Evolutionary conservation across 2,329 filamentous ascomycete genomes (phyloP).

Genomic region (Pleomassaria siparia): DNA sequence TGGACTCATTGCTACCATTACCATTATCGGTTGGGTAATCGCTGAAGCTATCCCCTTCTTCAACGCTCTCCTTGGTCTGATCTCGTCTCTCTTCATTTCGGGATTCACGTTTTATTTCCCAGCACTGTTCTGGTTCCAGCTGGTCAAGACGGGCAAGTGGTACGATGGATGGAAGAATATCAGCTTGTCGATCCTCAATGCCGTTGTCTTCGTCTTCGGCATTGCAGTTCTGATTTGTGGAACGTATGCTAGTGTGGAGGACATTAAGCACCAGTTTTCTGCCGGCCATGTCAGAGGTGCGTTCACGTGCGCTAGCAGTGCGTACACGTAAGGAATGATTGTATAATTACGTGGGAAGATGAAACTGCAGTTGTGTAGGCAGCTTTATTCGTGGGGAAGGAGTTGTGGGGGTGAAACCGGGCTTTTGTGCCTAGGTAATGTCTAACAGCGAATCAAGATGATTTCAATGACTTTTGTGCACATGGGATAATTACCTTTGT

Average conservation of each 20-base stretch:
- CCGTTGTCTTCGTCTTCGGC: slow-evolving; percentile 18
- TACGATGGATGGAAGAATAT: slow-evolving; percentile 21
- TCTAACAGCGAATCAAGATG: too few species aligned
- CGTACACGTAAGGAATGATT: slow-evolving; percentile 19
- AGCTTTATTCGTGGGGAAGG: too few species aligned
- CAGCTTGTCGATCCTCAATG: slow-evolving; percentile 16
- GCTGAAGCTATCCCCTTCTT: slow-evolving; percentile 72
- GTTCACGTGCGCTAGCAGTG: slow-evolving; percentile 37
- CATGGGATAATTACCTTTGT: too few species aligned
- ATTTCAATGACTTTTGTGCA: too few species aligned
- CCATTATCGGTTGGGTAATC: slow-evolving; percentile 67
- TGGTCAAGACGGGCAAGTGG: slow-evolving; percentile 46
- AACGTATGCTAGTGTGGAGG: slow-evolving; percentile 44
- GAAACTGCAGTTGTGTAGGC: not conserved
- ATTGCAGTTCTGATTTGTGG: slow-evolving; percentile 32
- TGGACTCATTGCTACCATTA: slow-evolving; percentile 57
- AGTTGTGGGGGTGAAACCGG: too few species aligned
- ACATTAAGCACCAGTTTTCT: slow-evolving; percentile 40
- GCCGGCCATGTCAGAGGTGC: slow-evolving; percentile 32
- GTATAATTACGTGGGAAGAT: not conserved
- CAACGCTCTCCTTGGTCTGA: slow-evolving; percentile 66
- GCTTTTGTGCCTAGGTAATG: too few species aligned
- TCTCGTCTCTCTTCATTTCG: slow-evolving; percentile 63
- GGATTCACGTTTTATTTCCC: slow-evolving; percentile 63
- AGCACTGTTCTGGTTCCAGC: slow-evolving; percentile 40